A percentile compares a stretch with the other conserved stretches of the same genome.
Evolutionary conservation across 1,139 yeast species (phyloP).

Genomic region (Nakaseomyces glabratus): DNA sequence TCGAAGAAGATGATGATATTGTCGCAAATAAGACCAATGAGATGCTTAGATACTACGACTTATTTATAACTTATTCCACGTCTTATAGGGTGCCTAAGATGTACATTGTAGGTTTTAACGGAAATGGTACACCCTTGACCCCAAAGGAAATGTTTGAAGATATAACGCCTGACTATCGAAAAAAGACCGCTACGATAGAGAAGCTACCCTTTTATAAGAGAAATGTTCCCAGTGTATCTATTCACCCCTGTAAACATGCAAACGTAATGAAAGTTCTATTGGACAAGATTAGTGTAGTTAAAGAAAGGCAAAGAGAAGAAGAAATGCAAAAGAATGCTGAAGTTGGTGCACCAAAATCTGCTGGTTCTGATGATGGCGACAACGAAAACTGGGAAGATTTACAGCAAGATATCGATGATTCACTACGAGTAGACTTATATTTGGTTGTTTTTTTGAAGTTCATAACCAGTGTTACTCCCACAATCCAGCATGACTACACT

Average conservation of each 20-base stretch:
- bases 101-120: slow-evolving; percentile 79
- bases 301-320: slow-evolving; percentile 34
- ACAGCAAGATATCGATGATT: slow-evolving; percentile 35
- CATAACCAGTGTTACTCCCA: slow-evolving; percentile 95
- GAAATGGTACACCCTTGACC: slow-evolving; percentile 74
- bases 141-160: slow-evolving; percentile 94
- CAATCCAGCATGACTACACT: slow-evolving; percentile 92
- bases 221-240: slow-evolving; percentile 69
- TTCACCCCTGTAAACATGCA: slow-evolving; percentile 95
- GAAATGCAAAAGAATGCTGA: slow-evolving; percentile 17
- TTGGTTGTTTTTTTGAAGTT: slow-evolving; percentile 81
- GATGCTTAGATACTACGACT: slow-evolving; percentile 59
- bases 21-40: slow-evolving; percentile 31
- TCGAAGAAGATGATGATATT: slow-evolving; percentile 37
- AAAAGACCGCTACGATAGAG: slow-evolving; percentile 95
- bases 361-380: slow-evolving; percentile 30
- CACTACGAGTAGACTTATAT: slow-evolving; percentile 83
- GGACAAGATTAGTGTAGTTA: slow-evolving; percentile 50
- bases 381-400: slow-evolving; percentile 35
- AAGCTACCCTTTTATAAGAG: slow-evolving; percentile 74
- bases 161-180: slow-evolving; percentile 81
- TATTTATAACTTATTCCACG: slow-evolving; percentile 86
- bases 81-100: slow-evolving; percentile 93
- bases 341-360: slow-evolving; percentile 35
- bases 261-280: slow-evolving; percentile 85